Evolutionary conservation across 2,329 filamentous ascomycete species (phyloP).

Genomic region (Colletotrichum higginsianum): DNA sequence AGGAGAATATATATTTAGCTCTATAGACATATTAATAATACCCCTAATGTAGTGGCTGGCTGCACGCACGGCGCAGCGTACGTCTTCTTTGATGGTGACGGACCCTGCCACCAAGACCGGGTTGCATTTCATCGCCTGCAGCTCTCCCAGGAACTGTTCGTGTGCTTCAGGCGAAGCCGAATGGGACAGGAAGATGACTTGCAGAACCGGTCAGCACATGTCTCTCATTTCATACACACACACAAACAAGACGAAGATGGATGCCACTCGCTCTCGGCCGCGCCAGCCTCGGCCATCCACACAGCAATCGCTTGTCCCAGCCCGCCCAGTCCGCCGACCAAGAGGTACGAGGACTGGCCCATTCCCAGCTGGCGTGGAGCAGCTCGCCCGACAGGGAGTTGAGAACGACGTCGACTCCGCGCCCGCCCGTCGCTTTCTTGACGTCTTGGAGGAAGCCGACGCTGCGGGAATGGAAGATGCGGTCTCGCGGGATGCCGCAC

Average conservation of each 20-base stretch:
- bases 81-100: too few species aligned
- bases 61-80: too few species aligned
- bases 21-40: too few species aligned
- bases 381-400: conserved; percentile 54
- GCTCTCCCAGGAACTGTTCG: conserved; percentile 4
- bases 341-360: conserved; percentile 49
- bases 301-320: conserved; percentile 48
- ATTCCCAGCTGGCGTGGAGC: conserved; percentile 53
- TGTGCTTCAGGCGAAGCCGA: not conserved
- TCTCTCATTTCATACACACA: too few species aligned
- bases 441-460: conserved; percentile 49
- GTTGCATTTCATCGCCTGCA: too few species aligned
- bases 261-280: conserved; percentile 42
- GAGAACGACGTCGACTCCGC: conserved; percentile 55
- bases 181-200: conserved; percentile 46
- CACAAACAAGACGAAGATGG: too few species aligned
- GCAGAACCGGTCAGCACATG: too few species aligned
- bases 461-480: conserved; percentile 51
- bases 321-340: conserved; percentile 52
- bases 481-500: not conserved
- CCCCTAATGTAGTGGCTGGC: too few species aligned
- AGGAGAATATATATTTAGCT: too few species aligned
- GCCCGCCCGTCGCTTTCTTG: conserved; percentile 46
- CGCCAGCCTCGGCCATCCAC: conserved; percentile 50
- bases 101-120: too few species aligned